These are phyloP conservation scores for Serendipita sp. DNA, from an alignment of 768 basidiomycete species.

Conservation along the genomic window DNA sequence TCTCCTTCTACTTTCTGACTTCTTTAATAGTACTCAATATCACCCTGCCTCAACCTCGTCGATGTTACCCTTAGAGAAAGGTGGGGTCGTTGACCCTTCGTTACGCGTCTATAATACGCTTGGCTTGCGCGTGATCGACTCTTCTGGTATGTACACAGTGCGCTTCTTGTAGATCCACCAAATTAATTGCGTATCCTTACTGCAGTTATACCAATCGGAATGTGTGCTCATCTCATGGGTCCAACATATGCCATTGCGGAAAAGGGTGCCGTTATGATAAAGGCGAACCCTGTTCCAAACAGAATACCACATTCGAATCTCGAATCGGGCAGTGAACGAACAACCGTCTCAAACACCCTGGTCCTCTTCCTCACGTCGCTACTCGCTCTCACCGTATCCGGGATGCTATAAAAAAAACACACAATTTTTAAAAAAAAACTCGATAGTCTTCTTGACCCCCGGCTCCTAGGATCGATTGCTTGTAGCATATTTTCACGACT, in stretches of 20 bases:
- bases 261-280: slow-evolving; percentile 16
- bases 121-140: slow-evolving; percentile 8
- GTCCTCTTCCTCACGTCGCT: background rate
- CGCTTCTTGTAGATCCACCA: too few relatives aligned
- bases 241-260: slow-evolving; percentile 15
- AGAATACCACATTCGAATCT: background rate
- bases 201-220: background rate
- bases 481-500: background rate
- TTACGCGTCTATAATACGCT: slow-evolving; percentile 7
- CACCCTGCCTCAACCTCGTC: slow-evolving; percentile 1
- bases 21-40: background rate
- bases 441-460: background rate
- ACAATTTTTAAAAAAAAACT: background rate
- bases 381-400: background rate
- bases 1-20: background rate
- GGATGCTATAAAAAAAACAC: background rate
- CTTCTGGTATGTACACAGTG: background rate
- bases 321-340: background rate
- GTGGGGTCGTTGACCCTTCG: slow-evolving; percentile 10
- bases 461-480: background rate
- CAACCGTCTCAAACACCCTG: background rate
- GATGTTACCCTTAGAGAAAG: slow-evolving; percentile 31
- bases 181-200: background rate
- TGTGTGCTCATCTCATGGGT: slow-evolving; percentile 12
- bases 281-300: slow-evolving; percentile 8